phyloP scores from a whole-genome alignment of 2,329 filamentous ascomycete genomes.

The Ophioceras dolichostomum region DNA sequence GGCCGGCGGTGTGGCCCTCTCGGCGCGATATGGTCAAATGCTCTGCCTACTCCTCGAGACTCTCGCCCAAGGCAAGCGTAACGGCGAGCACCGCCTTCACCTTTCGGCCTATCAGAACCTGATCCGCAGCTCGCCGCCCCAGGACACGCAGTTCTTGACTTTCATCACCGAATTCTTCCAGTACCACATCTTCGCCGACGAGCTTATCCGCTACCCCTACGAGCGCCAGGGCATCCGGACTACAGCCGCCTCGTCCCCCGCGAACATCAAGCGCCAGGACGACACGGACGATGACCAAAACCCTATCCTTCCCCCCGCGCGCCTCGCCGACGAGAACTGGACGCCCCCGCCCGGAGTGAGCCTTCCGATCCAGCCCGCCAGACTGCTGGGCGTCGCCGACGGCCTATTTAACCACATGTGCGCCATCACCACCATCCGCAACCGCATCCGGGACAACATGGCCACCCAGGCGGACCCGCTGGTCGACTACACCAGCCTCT shows the following conservation, averaged over 20 bases:
- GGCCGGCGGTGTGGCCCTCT: constrained; percentile 33
- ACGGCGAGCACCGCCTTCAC: constrained; percentile 67
- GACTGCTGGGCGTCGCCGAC: constrained; percentile 71
- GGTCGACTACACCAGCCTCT: constrained; percentile 62
- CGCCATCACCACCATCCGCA: constrained; percentile 65
- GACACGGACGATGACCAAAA: too few species aligned
- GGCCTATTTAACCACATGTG: constrained; percentile 69
- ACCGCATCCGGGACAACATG: constrained; percentile 60
- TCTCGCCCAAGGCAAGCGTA: constrained; percentile 39
- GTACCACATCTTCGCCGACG: constrained; percentile 62
- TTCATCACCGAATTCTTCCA: constrained; percentile 71
- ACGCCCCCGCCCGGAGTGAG: constrained; percentile 21
- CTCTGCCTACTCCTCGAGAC: constrained; percentile 48
- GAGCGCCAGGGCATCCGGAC: too few species aligned
- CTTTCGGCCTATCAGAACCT: constrained; percentile 64
- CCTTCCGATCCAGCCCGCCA: constrained; percentile 33
- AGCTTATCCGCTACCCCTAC: constrained; percentile 39
- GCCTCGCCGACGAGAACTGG: constrained; percentile 31
- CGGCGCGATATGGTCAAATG: constrained; percentile 50
- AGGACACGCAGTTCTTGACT: constrained; percentile 51
- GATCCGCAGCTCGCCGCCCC: constrained; percentile 47
- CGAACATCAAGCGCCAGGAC: too few species aligned
- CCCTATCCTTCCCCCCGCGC: too few species aligned
- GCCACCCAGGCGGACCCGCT: constrained; percentile 48
- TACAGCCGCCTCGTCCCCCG: too few species aligned